Evolutionary conservation across 139 green algal genomes (phyloP).

Genomic region (Chlorella sp.): DNA sequence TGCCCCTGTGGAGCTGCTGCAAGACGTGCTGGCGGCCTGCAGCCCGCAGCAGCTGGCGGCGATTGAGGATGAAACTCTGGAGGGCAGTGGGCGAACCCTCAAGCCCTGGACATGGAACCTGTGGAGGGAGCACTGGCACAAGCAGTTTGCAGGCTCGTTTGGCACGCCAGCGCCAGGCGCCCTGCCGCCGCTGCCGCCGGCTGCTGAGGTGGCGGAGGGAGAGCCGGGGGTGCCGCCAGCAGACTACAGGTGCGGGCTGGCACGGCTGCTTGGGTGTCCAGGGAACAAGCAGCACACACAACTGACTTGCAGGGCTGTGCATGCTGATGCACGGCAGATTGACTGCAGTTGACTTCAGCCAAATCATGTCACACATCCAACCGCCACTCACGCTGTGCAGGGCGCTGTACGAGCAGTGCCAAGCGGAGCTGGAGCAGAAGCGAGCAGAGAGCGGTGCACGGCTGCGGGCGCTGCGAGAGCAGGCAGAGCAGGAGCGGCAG

Average conservation of each 20-base stretch:
- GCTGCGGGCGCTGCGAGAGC: slow-evolving; percentile 24
- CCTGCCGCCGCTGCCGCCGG: slow-evolving; percentile 14
- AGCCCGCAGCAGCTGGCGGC: background rate
- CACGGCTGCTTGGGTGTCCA: background rate
- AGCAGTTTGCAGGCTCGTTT: background rate
- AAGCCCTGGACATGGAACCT: slow-evolving; percentile 6
- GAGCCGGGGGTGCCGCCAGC: background rate
- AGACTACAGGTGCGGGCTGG: slow-evolving; percentile 13
- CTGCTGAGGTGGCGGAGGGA: background rate
- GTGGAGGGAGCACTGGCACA: background rate
- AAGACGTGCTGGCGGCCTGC: slow-evolving; percentile 18
- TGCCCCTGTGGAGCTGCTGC: slow-evolving; percentile 9
- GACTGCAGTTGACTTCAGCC: too few species aligned
- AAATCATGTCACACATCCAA: too few species aligned
- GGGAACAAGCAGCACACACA: background rate
- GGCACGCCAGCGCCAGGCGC: background rate
- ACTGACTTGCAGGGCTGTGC: too few species aligned
- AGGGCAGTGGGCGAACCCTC: slow-evolving; percentile 2
- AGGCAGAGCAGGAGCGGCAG: slow-evolving; percentile 24
- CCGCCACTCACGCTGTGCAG: too few species aligned
- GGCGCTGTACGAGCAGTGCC: slow-evolving; percentile 14
- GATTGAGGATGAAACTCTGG: slow-evolving; percentile 24
- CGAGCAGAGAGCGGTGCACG: slow-evolving; percentile 24
- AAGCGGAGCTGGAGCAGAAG: background rate
- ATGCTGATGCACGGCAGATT: too few species aligned